Evolutionary conservation across 148 eudicot genomes (phyloP), one percentile per base, ranked within the genome.

Genomic region (Heliamphora exappendiculata): DNA sequence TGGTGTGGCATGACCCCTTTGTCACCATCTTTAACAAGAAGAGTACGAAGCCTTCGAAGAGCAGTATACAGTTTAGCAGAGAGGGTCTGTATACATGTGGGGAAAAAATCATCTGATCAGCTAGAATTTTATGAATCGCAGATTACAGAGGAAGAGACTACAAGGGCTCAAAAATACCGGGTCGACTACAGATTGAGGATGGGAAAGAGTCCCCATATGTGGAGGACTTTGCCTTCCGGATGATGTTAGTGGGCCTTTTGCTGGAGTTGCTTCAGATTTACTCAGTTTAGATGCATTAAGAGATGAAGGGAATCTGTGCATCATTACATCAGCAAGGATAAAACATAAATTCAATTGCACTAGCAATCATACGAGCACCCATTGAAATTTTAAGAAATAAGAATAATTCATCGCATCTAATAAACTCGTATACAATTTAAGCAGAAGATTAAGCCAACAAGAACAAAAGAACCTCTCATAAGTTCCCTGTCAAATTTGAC

Each of bases 1-100:
- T 95, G 98, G 85, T 95, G 44, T 44, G 96, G 87, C 77, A 73
- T 68, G 82, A 87, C 81, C 75, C 85, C 81, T 3, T 89, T 90
- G 29, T 89, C 92, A 62, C 84, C 86, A 83, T 89, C 90, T 78
- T 79, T 86, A 79, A 84, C 62, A 72, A 95, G 88, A 74, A 42
- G 33, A 24, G 78, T 78, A 72, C 96, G 85, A 73, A 95, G 89
- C 78, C 19, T 28, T 76, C 87, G 85, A 54, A 94, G 80, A 75
- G 92, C 88, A 79, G 74, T 0, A 81, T 58, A 95, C 70, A 95
- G 71, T 70, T 83, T 91, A 26, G 88, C 93, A 73, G 96, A 82
- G n/a, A 95, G 83, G 16, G 67, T 78, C 98, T 95, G 85, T 44
- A n/a, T 57, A 75, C 62, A 78, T 67, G 14, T n/a, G 34, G 64